Percentiles rank a stretch among this genome's conserved stretches.
Conservation (phyloP, 495 filamentous ascomycete species). For the Pseudotulostoma volvatum region DNA sequence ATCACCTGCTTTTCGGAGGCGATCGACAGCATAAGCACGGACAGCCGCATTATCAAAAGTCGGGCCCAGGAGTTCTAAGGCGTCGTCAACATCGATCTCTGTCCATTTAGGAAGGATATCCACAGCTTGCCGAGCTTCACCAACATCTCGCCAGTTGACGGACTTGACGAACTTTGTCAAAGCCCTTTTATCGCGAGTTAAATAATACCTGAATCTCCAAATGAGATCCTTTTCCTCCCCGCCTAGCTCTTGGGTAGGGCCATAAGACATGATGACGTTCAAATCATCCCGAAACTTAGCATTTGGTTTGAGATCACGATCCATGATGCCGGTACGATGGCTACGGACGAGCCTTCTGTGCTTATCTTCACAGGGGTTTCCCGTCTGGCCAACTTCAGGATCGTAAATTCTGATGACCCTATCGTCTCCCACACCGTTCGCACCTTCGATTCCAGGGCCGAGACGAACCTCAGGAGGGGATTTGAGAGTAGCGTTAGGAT, state of each 20-base stretch:
- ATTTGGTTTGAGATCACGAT: conserved; percentile 88
- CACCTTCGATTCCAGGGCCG: conserved; percentile 63
- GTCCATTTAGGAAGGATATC: conserved; percentile 88
- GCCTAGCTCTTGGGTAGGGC: conserved; percentile 73
- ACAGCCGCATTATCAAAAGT: conserved; percentile 79
- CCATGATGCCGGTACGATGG: conserved; percentile 80
- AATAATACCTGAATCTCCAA: conserved; percentile 90
- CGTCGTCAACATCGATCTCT: conserved; percentile 93
- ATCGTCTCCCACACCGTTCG: conserved; percentile 32
- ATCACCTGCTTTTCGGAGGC: conserved; percentile 81
- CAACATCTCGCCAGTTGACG: conserved; percentile 79
- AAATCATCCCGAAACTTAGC: conserved; percentile 91
- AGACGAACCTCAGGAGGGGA: conserved; percentile 68
- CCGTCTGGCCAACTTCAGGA: conserved; percentile 70
- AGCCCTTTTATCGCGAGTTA: conserved; percentile 83
- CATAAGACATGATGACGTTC: conserved; percentile 79
- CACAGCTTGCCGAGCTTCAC: conserved; percentile 74
- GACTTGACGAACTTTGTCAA: conserved; percentile 97
- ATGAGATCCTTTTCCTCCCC: conserved; percentile 87
- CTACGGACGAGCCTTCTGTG: conserved; percentile 82
- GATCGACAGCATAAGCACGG: conserved; percentile 82
- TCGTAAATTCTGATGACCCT: conserved; percentile 75
- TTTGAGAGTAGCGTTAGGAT: conserved; percentile 53
- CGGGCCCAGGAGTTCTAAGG: conserved; percentile 82
- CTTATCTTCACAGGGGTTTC: conserved; percentile 92